These are phyloP conservation scores for Potentilla sterilis DNA, from an alignment of 306 rosid genomes.

Conservation along the genomic window DNA sequence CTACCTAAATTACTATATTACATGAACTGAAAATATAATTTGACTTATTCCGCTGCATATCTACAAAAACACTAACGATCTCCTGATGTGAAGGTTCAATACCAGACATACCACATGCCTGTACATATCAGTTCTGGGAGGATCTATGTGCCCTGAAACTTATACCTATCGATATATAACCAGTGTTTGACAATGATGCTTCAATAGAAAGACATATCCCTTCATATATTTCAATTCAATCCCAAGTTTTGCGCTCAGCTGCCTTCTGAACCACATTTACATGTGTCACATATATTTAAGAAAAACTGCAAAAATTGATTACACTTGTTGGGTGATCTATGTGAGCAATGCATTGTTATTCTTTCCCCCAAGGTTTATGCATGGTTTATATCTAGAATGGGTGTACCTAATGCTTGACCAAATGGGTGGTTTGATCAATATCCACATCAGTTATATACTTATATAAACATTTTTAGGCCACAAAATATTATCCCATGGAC, in stretches of 20 bases:
- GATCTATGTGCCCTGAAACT: neutral
- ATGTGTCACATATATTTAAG: too few relatives aligned
- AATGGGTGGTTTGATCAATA: slow-evolving; percentile 15
- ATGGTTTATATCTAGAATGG: neutral
- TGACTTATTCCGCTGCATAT: neutral
- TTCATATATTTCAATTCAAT: neutral
- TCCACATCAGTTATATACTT: slow-evolving; percentile 10
- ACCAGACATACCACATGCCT: slow-evolving; percentile 4
- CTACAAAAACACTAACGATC: neutral
- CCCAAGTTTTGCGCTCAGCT: neutral
- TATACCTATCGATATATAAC: neutral
- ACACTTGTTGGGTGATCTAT: too few relatives aligned
- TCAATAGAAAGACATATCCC: neutral
- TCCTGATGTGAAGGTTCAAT: neutral
- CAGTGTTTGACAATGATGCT: slow-evolving; percentile 10
- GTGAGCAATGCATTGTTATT: neutral
- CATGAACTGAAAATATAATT: neutral
- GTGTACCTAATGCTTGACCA: slow-evolving; percentile 25
- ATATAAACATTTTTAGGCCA: neutral
- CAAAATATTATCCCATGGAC: neutral
- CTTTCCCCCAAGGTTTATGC: neutral
- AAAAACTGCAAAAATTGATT: too few relatives aligned
- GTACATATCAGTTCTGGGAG: neutral
- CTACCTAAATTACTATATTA: too few relatives aligned
- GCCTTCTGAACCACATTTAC: neutral